Base-by-base conservation (phyloP, 345 rosid species). In the Rhodamnia rubescens region DNA sequence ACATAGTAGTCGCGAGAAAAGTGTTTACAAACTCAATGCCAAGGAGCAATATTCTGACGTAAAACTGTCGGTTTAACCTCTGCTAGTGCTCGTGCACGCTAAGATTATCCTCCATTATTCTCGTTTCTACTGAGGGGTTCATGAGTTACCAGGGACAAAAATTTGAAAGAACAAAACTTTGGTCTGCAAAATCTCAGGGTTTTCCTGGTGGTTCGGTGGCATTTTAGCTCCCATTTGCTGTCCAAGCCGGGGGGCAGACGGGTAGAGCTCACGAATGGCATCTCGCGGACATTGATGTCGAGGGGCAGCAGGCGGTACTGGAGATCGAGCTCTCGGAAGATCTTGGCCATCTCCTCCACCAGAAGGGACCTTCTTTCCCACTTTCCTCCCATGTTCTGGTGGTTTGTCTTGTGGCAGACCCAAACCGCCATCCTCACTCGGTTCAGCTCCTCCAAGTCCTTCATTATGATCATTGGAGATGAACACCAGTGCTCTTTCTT, bases 401-500 rank as follows among this genome's bases (percentile, higher is more conserved):
- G 90, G 88, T 97, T 95, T 51, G 95, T 91, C 85, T 87, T 92
- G 87, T 95, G 98, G 47, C 85, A 54, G 3, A 91, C 53, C 99
- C 99, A 95, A 12, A 97, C 88, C 2, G 95, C 96, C 32, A 95
- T 36, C 88, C 78, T 92, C 50, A 97, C 22, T 53, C 78, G 87
- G 74, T 90, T 91, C 84, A 95, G 85, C 14, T 88, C 93, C 53
- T 90, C 93, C 16, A 93, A 22, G 4, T 97, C 95, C 87, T 92
- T 94, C 22, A 92, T 0, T 26, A 97, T 49, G 29, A 97, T 74
- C 32, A 32, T 85, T 9, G 98, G 95, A 57, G 88, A n/a, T 8
- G 96, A 84, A 44, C 86, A 89, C 99, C 99, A 97, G 56, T 94
- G 92, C 91, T 95, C 98, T 84, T 93, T 92, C 89, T 92, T 92